Conservation (phyloP, 768 basidiomycete genomes). For the Hygrocybe punicea region DNA sequence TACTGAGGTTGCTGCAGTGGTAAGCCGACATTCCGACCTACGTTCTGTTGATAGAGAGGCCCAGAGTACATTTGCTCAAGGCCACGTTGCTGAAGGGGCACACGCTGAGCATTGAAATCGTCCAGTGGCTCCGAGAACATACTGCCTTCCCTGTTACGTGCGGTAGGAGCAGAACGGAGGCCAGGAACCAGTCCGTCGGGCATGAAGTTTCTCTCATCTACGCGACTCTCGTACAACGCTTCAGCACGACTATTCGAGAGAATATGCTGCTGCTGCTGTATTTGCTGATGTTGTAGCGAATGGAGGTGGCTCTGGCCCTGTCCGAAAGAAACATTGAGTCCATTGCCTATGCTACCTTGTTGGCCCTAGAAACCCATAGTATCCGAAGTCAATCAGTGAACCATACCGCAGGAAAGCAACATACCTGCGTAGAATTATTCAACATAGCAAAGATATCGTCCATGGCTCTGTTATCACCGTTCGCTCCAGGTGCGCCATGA, state of each 20-base stretch:
- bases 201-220: conserved; percentile 74
- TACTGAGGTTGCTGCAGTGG: conserved; percentile 60
- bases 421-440: conserved; percentile 70
- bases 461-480: conserved; percentile 58
- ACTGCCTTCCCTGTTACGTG: conserved; percentile 56
- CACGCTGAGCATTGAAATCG: conserved; percentile 63
- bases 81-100: conserved; percentile 47
- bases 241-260: conserved; percentile 54
- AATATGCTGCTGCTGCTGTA: conserved; percentile 38
- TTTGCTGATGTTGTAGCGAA: conserved; percentile 16
- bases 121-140: conserved; percentile 59
- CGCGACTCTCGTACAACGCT: conserved; percentile 65
- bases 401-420: conserved; percentile 16
- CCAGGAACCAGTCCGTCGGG: conserved; percentile 87
- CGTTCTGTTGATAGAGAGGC: conserved; percentile 48
- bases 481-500: conserved; percentile 33
- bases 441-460: conserved; percentile 82
- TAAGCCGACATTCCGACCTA: conserved; percentile 50
- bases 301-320: conserved; percentile 31
- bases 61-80: conserved; percentile 57
- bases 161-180: conserved; percentile 61
- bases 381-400: neutral
- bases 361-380: conserved; percentile 24
- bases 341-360: conserved; percentile 26
- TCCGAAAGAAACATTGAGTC: conserved; percentile 29